Base-by-base conservation (phyloP, 129 eudicot genomes). In the Mikania micrantha region DNA sequence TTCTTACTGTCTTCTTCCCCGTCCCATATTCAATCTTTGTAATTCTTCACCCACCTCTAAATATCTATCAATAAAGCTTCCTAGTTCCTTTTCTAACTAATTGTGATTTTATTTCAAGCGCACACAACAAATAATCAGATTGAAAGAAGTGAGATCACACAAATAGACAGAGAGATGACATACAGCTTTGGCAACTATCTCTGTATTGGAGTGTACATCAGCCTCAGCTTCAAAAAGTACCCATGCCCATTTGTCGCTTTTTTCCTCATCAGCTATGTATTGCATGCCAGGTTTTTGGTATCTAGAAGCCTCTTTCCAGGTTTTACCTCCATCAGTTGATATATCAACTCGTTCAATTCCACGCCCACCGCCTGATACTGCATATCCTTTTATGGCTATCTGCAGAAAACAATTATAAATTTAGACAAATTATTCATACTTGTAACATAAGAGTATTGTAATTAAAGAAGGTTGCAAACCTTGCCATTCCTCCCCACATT, bases 321-420 rank as follows among this genome's bases (percentile, higher is more conserved):
- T 86, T 82, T 88, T 93, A 35, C 98, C 98, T 25, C 98, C 98
- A 75, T 93, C 95, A 13, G 80, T 60, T 7, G 98, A 93, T 79
- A 93, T 64, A 80, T 93, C 98, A 69, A 93, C 98, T 75, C 98
- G 81, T 72, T 93, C 98, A 60, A 93, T 93, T 66, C 96, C 98
- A 68, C 98, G 95, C n/a, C 96, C 96, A 60, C 98, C 98, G 57
- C 98, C 96, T 67, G 98, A 93, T 49, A 77, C 90, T 45, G 98
- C 98, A 81, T 93, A 93, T 47, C 98, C 96, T 82, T 88, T 93
- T 65, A 93, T 77, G 53, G 74, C 81, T 74, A 84, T 64, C 98
- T 93, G 89, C 64, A 69, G 47, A 79, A 31, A 54, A 61, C 36
- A 65, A 52, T 15, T 38, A 16, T 20, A 9, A 67, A 50, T 34